phyloP scores from a whole-genome alignment of 257 asterid species.

The Nemophila menziesii region DNA sequence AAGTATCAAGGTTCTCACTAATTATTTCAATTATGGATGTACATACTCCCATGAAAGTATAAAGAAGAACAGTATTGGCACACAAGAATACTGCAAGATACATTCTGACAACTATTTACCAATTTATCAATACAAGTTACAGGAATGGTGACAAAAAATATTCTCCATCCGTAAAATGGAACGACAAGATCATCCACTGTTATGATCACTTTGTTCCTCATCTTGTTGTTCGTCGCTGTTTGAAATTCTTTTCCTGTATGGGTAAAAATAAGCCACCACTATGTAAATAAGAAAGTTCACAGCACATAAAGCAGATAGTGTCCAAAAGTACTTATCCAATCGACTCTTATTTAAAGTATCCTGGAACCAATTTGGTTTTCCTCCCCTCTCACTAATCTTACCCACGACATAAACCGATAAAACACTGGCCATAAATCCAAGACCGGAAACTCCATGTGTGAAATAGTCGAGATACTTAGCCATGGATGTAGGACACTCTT shows the following conservation, averaged over 20 bases:
- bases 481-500: constrained; percentile 25
- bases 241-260: constrained; percentile 1
- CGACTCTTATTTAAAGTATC: constrained; percentile 38
- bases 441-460: constrained; percentile 22
- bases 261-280: background rate
- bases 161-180: too few relatives aligned
- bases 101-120: too few relatives aligned
- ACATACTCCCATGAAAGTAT: too few relatives aligned
- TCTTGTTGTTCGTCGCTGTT: background rate
- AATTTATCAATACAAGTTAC: too few relatives aligned
- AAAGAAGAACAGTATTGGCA: too few relatives aligned
- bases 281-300: constrained; percentile 22
- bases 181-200: background rate
- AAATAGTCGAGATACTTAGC: constrained; percentile 15
- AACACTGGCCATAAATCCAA: constrained; percentile 32
- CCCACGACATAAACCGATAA: constrained; percentile 33
- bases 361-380: constrained; percentile 41
- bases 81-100: too few relatives aligned
- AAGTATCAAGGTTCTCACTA: too few relatives aligned
- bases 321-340: constrained; percentile 47
- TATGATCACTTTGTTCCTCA: background rate
- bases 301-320: constrained; percentile 31
- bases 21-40: too few relatives aligned
- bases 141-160: too few relatives aligned
- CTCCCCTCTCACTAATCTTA: constrained; percentile 27